Percentiles rank a stretch among this genome's conserved stretches.
These are phyloP conservation scores for Chloris gayana DNA, from an alignment of 176 grass and related monocot species.

Conservation along the genomic window DNA sequence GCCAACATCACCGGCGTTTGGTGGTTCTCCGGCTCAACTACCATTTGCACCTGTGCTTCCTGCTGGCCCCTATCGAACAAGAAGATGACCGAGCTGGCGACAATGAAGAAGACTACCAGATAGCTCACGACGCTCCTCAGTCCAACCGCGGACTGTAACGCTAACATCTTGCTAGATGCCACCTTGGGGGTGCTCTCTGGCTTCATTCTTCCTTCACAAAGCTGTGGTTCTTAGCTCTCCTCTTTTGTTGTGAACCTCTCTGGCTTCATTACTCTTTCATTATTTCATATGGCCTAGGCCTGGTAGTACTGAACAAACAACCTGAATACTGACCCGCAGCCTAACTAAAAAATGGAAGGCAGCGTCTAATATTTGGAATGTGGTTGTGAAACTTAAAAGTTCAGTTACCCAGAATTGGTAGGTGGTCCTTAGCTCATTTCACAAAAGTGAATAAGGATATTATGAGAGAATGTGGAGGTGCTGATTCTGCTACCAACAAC, in stretches of 20 bases:
- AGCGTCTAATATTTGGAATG: background rate
- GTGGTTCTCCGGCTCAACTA: background rate
- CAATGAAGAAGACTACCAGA: constrained; percentile 59
- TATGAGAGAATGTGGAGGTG: background rate
- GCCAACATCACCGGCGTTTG: background rate
- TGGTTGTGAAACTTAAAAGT: constrained; percentile 16
- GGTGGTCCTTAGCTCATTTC: background rate
- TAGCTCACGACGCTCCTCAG: constrained; percentile 45
- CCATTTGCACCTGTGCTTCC: constrained; percentile 26
- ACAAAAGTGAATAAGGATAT: background rate
- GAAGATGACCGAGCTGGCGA: constrained; percentile 44
- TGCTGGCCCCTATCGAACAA: constrained; percentile 45
- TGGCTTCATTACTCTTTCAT: background rate
- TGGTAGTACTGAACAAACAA: constrained; percentile 4
- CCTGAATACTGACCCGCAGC: constrained; percentile 39
- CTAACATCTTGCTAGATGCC: constrained; percentile 22
- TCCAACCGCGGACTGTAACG: constrained; percentile 23
- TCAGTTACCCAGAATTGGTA: background rate
- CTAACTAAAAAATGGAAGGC: constrained; percentile 20
- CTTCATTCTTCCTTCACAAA: constrained; percentile 30
- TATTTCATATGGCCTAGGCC: background rate
- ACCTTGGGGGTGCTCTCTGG: constrained; percentile 8
- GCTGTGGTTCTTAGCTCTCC: constrained; percentile 11
- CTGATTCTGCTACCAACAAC: no score
- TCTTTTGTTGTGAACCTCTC: constrained; percentile 30